Percentiles rank a stretch among this genome's conserved stretches.
Evolutionary conservation across 169 alveolate genomes (phyloP).

Genomic region (Perkinsus marinus): DNA sequence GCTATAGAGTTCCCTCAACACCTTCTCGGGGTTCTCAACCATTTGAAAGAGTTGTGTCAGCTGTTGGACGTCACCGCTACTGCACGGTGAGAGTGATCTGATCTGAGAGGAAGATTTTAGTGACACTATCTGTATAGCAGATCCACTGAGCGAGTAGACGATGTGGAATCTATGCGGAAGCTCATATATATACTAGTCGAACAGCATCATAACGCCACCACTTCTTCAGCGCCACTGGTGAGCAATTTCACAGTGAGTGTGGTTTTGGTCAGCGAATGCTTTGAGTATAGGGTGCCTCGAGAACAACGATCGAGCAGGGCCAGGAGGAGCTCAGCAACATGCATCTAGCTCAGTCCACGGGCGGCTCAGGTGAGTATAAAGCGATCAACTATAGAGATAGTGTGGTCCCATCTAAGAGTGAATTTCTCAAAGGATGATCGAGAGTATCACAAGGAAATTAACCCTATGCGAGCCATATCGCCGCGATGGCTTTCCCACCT

Average conservation of each 20-base stretch:
- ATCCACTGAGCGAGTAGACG: too few relatives aligned
- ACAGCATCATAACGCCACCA: neutral
- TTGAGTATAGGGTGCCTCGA: neutral
- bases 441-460: too few relatives aligned
- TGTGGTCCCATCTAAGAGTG: too few relatives aligned
- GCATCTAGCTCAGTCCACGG: neutral
- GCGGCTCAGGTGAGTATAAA: neutral
- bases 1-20: neutral
- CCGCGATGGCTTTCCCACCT: too few relatives aligned
- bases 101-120: too few relatives aligned
- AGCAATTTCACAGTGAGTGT: neutral
- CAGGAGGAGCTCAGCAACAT: neutral
- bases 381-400: too few relatives aligned
- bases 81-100: neutral
- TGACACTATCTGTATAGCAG: too few relatives aligned
- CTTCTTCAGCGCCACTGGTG: neutral
- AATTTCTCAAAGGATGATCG: too few relatives aligned
- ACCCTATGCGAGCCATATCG: too few relatives aligned
- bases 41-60: neutral
- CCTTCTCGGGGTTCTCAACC: neutral
- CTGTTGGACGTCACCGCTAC: neutral
- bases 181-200: neutral
- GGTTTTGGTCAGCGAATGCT: neutral
- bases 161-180: neutral
- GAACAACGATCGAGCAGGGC: neutral